These are phyloP conservation scores for Acanthamoeba lenticulata DNA, from an alignment of 208 protist genomes.

Conservation along the genomic window DNA sequence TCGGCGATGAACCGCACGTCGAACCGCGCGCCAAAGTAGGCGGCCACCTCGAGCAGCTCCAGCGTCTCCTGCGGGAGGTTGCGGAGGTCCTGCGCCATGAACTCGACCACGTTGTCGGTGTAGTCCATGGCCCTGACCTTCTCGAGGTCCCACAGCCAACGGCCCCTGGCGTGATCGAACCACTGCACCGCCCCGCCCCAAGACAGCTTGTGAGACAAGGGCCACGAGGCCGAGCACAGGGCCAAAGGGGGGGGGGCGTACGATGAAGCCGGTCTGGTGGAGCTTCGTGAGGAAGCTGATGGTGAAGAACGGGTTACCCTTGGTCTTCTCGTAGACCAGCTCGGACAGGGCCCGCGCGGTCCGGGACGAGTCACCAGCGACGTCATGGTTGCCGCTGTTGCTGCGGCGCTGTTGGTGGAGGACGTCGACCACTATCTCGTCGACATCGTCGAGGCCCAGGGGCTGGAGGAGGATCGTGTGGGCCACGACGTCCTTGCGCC, in stretches of 20 bases:
- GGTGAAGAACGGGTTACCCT: conserved; percentile 51
- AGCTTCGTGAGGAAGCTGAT: conserved; percentile 59
- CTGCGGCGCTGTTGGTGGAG: not conserved
- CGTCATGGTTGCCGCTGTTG: too few species aligned
- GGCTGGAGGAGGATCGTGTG: not conserved
- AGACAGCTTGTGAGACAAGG: not conserved
- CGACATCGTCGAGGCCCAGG: not conserved
- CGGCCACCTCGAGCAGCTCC: not conserved
- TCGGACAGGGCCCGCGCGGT: not conserved
- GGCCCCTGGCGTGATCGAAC: not conserved
- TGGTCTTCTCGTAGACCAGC: conserved; percentile 1
- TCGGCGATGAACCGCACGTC: too few species aligned
- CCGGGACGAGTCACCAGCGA: not conserved
- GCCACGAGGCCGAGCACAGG: too few species aligned
- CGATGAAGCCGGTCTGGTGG: conserved; percentile 22
- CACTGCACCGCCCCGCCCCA: not conserved
- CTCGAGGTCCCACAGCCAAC: conserved; percentile 17
- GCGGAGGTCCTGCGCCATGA: conserved; percentile 50
- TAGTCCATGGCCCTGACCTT: not conserved
- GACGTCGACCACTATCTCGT: not conserved
- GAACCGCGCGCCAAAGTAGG: too few species aligned
- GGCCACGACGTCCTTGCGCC: not conserved
- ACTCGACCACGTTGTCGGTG: conserved; percentile 61
- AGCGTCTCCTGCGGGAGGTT: not conserved
- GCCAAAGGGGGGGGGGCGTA: not conserved